Evolutionary conservation across 1,284 basidiomycete genomes (phyloP).

Genomic region (Sanghuangporus sanghuang): DNA sequence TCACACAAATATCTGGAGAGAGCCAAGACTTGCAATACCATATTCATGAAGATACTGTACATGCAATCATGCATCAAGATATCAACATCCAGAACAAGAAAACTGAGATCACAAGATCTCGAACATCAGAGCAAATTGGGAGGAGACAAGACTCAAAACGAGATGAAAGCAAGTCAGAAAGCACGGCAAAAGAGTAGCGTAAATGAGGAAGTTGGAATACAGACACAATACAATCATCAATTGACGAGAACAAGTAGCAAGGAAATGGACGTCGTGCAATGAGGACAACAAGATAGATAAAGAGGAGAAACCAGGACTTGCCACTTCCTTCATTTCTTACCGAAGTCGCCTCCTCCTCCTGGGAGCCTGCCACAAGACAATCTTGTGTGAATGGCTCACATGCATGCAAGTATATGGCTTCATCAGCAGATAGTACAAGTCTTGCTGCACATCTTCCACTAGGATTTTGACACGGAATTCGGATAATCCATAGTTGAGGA

Average conservation of each 20-base stretch:
- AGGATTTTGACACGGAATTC: slow-evolving; percentile 48
- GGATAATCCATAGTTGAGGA: slow-evolving; percentile 46
- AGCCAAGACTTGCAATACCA: too few relatives aligned
- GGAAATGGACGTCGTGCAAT: neutral
- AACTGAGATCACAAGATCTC: too few relatives aligned
- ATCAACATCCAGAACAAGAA: too few relatives aligned
- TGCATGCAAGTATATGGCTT: slow-evolving; percentile 47
- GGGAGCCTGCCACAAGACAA: slow-evolving; percentile 19
- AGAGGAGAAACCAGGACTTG: too few relatives aligned
- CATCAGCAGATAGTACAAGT: slow-evolving; percentile 57
- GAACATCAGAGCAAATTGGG: neutral
- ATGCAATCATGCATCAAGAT: too few relatives aligned
- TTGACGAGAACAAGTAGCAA: neutral
- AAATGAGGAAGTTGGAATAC: neutral
- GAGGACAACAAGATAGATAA: neutral
- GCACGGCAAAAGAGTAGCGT: neutral
- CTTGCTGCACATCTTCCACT: slow-evolving; percentile 54
- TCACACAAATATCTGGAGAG: too few relatives aligned
- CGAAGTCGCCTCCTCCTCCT: slow-evolving; percentile 1
- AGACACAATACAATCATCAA: too few relatives aligned
- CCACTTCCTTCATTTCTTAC: neutral
- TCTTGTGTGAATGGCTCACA: slow-evolving; percentile 53
- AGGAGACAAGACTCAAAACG: neutral
- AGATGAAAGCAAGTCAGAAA: neutral
- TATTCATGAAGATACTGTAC: too few relatives aligned